Evolutionary conservation across 345 rosid genomes (phyloP).

Genomic region (Carallia brachiata): DNA sequence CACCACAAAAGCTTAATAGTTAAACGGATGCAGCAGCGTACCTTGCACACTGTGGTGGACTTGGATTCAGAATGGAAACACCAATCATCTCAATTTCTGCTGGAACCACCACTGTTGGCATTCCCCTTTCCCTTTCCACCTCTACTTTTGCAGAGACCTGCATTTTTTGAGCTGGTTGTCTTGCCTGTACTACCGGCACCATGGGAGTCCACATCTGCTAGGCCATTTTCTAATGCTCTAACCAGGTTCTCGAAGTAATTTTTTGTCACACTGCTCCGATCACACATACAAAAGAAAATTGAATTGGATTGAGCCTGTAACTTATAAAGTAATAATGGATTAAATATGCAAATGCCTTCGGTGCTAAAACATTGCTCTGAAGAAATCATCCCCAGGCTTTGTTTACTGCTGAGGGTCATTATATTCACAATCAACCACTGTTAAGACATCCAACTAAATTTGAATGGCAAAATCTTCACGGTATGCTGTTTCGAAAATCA

Average conservation of each 20-base stretch:
- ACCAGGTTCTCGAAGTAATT: slow-evolving; percentile 96
- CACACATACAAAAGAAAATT: slow-evolving; percentile 1
- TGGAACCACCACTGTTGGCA: slow-evolving; percentile 45
- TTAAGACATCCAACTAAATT: too few relatives aligned
- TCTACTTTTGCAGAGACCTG: slow-evolving; percentile 49
- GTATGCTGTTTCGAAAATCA: too few relatives aligned
- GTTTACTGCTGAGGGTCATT: too few relatives aligned
- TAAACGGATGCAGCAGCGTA: slow-evolving; percentile 22
- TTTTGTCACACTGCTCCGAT: slow-evolving; percentile 72
- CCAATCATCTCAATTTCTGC: slow-evolving; percentile 34
- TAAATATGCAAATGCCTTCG: too few relatives aligned
- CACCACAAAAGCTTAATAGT: background rate
- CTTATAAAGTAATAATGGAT: background rate
- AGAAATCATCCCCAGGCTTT: too few relatives aligned
- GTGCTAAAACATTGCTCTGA: too few relatives aligned
- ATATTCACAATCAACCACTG: too few relatives aligned
- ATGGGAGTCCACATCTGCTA: slow-evolving; percentile 75
- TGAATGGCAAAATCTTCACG: too few relatives aligned
- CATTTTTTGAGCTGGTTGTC: slow-evolving; percentile 49
- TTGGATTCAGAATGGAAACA: slow-evolving; percentile 23
- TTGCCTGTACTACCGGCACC: slow-evolving; percentile 50
- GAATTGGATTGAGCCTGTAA: background rate
- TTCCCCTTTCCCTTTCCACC: slow-evolving; percentile 55
- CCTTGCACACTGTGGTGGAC: slow-evolving; percentile 17
- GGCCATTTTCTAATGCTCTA: slow-evolving; percentile 88